Conservation (phyloP, 345 rosid species). For the Chamaenerion angustifolium region DNA sequence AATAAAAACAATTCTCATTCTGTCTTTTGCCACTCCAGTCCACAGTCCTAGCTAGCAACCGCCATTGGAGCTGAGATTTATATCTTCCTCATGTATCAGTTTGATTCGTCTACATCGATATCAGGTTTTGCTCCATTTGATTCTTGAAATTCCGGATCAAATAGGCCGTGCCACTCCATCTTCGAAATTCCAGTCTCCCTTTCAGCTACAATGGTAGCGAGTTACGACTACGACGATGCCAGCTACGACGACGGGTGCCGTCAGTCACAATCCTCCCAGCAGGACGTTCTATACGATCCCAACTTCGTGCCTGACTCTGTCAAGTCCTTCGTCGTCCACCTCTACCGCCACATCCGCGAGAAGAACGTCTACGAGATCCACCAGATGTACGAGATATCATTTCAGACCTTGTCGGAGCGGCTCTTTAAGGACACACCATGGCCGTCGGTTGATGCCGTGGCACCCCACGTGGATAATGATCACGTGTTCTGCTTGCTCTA, state of each 20-base stretch:
- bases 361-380: conserved; percentile 98
- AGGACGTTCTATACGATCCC: conserved; percentile 60
- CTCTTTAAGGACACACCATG: conserved; percentile 90
- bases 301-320: conserved; percentile 89
- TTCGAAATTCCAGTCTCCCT: neutral
- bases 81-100: neutral
- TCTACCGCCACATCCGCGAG: conserved; percentile 94
- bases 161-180: too few species aligned
- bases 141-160: too few species aligned
- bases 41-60: neutral
- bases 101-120: too few species aligned
- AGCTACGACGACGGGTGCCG: conserved; percentile 15
- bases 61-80: neutral
- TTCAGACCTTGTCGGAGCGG: conserved; percentile 78
- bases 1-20: too few species aligned
- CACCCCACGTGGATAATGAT: conserved; percentile 76
- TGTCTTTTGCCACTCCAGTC: neutral
- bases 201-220: conserved; percentile 30
- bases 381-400: conserved; percentile 96
- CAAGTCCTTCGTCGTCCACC: conserved; percentile 77
- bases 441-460: conserved; percentile 91
- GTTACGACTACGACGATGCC: conserved; percentile 35
- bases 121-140: too few species aligned
- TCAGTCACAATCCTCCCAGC: conserved; percentile 10
- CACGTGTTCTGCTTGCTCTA: conserved; percentile 88